Conservation (phyloP, 108 stramenopile species). For the Skeletonema tropicum region DNA sequence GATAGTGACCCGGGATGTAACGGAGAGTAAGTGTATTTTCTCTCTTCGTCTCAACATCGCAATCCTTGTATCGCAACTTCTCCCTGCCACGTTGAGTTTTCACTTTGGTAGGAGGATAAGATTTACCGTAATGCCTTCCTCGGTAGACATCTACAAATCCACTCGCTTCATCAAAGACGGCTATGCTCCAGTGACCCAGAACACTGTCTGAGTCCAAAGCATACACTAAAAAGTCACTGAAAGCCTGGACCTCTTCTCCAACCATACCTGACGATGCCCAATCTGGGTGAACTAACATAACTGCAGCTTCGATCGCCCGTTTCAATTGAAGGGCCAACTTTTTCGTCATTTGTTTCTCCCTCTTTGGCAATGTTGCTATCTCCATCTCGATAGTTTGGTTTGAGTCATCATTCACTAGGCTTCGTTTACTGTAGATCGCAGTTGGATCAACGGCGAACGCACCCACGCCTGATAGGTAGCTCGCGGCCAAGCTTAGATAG, state of each 20-base stretch:
- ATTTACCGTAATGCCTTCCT: slow-evolving; percentile 49
- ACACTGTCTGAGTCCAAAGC: slow-evolving; percentile 45
- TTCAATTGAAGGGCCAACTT: slow-evolving; percentile 48
- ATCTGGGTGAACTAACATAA: slow-evolving; percentile 48
- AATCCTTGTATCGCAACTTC: slow-evolving; percentile 36
- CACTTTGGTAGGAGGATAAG: slow-evolving; percentile 36
- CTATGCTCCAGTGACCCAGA: slow-evolving; percentile 47
- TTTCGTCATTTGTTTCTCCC: slow-evolving; percentile 24
- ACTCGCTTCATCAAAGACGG: slow-evolving; percentile 47
- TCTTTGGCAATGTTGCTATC: slow-evolving; percentile 14
- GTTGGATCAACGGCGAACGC: slow-evolving; percentile 39
- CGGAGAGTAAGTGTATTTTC: slow-evolving; percentile 43
- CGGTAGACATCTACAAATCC: slow-evolving; percentile 54
- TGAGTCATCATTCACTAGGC: neutral
- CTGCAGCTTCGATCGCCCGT: slow-evolving; percentile 50
- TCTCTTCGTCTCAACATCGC: slow-evolving; percentile 28
- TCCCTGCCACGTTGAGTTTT: neutral
- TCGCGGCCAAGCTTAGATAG: slow-evolving; percentile 50
- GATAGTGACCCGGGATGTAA: slow-evolving; percentile 49
- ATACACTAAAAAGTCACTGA: slow-evolving; percentile 53
- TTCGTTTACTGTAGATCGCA: slow-evolving; percentile 3
- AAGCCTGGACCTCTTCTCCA: slow-evolving; percentile 54
- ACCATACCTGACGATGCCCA: slow-evolving; percentile 47
- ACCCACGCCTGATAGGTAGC: slow-evolving; percentile 42
- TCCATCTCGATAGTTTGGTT: slow-evolving; percentile 22